Evolutionary conservation across 495 filamentous ascomycete species (phyloP), one percentile per base, ranked within the genome.

Genomic region (Lepraria neglecta): DNA sequence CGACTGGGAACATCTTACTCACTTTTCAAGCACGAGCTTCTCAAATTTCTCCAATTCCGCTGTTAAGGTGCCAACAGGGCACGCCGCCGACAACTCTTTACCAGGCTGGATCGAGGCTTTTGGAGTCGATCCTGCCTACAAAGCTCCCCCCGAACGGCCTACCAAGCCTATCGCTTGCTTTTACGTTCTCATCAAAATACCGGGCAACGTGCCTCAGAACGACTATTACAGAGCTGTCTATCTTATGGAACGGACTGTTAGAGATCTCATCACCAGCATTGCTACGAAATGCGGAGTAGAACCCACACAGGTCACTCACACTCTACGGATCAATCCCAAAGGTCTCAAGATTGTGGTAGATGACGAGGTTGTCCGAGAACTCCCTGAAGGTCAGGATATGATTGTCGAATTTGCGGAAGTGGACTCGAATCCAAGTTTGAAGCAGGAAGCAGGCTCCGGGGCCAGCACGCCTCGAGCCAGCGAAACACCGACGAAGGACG

Each of bases 371-470:
- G 84, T 98, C 21, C 81, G 81, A n/a, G 87, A 91, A 70, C 78
- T 97, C 17, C 79, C 85, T 0, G 94, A 98, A 74, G 91, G 92
- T 9, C 90, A 97, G 68, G 92, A 96, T 67, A 92, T 98, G 85
- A 79, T 80, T 35, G 82, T 80, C 56, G 84, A 87, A 66, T 79
- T 87, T 64, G 71, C 70, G 47, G 77, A 83, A 51, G 42, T 58
- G 46, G 56, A 65, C 5, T 21, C 60, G 3, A 47, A 52, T 33
- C 6, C 35, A 24, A 48, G 10, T 30, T 33, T 62, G 33, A 67
- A 66, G 60, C 53, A 63, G 14, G 67, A 69, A 58, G 59, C 55
- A 30, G 30, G 28, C 42, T 64, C 64, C n/a, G 56, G 46, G 19
- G 60, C 59, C 17, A 59, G 43, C 40, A 54, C 61, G 19, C 61